A percentile compares a stretch with the other conserved stretches of the same genome.
Conservation (phyloP, 169 alveolate genomes). For the Plasmodium cynomolgi region DNA sequence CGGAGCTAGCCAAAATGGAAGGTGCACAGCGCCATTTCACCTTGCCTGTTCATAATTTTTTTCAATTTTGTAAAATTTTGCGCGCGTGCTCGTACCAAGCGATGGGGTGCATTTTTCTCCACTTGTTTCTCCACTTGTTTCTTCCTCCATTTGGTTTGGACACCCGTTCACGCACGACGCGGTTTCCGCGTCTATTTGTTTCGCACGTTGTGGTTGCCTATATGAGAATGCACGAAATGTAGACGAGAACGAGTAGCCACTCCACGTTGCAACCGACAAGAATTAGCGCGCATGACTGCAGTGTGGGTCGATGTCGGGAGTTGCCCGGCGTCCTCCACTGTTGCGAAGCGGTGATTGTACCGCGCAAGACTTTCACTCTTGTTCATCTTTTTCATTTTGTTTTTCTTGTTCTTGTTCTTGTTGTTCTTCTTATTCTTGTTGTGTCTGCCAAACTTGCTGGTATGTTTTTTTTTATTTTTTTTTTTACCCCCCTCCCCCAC, state of each 20-base stretch:
- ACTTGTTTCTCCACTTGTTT: neutral
- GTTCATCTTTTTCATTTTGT: neutral
- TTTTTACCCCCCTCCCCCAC: neutral
- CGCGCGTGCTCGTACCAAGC: neutral
- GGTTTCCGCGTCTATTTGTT: neutral
- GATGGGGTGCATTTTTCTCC: neutral
- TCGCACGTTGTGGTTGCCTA: neutral
- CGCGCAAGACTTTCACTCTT: neutral
- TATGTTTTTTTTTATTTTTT: neutral
- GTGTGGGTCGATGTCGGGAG: no score
- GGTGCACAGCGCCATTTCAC: neutral
- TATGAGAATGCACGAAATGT: neutral
- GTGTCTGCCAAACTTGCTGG: neutral
- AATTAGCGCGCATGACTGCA: neutral
- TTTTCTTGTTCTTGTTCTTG: neutral
- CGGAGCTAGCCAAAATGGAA: neutral
- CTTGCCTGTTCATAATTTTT: neutral
- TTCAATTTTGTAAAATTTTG: neutral
- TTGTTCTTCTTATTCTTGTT: neutral
- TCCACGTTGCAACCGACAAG: neutral
- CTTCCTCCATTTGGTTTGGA: neutral
- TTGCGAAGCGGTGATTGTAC: neutral
- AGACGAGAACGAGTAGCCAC: neutral
- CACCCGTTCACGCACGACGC: neutral
- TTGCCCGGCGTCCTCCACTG: neutral